These are phyloP conservation scores for Neopestalotiopsis sp. DNA, from an alignment of 2,329 filamentous ascomycete species.

Conservation along the genomic window DNA sequence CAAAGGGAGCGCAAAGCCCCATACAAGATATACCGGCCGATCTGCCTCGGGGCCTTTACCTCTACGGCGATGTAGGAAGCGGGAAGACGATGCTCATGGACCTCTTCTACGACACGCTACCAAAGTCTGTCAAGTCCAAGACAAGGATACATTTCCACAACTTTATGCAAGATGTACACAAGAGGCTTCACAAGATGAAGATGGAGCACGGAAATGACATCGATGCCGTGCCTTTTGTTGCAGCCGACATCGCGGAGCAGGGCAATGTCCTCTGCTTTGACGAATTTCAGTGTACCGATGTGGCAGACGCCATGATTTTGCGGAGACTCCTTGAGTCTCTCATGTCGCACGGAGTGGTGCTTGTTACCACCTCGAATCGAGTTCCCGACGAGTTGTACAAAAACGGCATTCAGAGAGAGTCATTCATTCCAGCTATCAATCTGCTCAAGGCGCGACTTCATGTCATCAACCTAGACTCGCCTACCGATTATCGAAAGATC, in stretches of 20 bases:
- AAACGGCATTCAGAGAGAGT: slow-evolving; percentile 95
- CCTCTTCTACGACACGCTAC: slow-evolving; percentile 92
- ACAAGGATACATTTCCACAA: slow-evolving; percentile 98
- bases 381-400: slow-evolving; percentile 97
- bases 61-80: slow-evolving; percentile 95
- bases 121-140: slow-evolving; percentile 78
- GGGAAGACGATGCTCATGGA: slow-evolving; percentile 99
- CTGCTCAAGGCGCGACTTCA: slow-evolving; percentile 84
- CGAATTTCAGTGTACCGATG: slow-evolving; percentile 98
- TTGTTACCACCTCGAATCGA: slow-evolving; percentile 96
- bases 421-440: slow-evolving; percentile 93
- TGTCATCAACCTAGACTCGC: slow-evolving; percentile 93
- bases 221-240: slow-evolving; percentile 89
- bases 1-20: slow-evolving; percentile 43
- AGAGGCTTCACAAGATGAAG: slow-evolving; percentile 87
- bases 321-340: slow-evolving; percentile 84
- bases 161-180: slow-evolving; percentile 99
- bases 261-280: slow-evolving; percentile 94
- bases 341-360: slow-evolving; percentile 95
- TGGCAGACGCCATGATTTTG: slow-evolving; percentile 98
- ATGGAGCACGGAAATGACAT: slow-evolving; percentile 87
- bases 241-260: slow-evolving; percentile 88
- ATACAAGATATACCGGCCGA: slow-evolving; percentile 68
- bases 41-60: slow-evolving; percentile 87
- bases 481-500: slow-evolving; percentile 97